Evolutionary conservation across 805 yeast species (phyloP).

Genomic region (Lachancea mirantina): DNA sequence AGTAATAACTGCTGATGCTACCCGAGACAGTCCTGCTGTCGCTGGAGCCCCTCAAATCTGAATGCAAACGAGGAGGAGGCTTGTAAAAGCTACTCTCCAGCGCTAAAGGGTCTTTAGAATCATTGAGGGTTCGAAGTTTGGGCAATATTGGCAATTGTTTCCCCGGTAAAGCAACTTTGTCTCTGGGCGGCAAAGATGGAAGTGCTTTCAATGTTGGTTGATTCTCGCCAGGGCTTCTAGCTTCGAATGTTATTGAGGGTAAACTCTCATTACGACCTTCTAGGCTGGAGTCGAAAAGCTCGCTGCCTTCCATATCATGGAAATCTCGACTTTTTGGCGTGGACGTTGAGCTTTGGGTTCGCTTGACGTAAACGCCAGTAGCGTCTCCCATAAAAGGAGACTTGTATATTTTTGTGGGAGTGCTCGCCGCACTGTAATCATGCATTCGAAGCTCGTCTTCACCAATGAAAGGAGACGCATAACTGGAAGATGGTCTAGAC

Average conservation of each 20-base stretch:
- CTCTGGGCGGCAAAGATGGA: constrained; percentile 9
- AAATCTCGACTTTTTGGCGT: neutral
- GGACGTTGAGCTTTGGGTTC: neutral
- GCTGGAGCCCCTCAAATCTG: constrained; percentile 18
- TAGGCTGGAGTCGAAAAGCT: neutral
- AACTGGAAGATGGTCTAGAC: neutral
- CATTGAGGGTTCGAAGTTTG: neutral
- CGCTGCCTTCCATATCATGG: neutral
- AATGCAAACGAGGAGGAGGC: constrained; percentile 17
- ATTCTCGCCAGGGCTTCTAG: neutral
- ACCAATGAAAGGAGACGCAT: constrained; percentile 16
- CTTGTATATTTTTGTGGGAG: constrained; percentile 6
- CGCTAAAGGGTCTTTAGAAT: neutral
- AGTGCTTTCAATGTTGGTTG: constrained; percentile 7
- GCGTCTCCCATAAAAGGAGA: constrained; percentile 18
- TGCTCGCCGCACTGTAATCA: neutral
- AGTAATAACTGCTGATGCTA: constrained; percentile 27
- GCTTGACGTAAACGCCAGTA: constrained; percentile 1
- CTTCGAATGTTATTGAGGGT: constrained; percentile 1
- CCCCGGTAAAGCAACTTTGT: neutral
- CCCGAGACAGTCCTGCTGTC: constrained; percentile 24
- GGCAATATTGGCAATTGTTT: neutral
- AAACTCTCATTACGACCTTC: constrained; percentile 2
- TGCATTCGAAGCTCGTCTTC: constrained; percentile 7
- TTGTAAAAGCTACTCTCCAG: constrained; percentile 8